These are phyloP conservation scores for Penicillium samsonianum DNA, from an alignment of 495 filamentous ascomycete genomes.

Conservation along the genomic window DNA sequence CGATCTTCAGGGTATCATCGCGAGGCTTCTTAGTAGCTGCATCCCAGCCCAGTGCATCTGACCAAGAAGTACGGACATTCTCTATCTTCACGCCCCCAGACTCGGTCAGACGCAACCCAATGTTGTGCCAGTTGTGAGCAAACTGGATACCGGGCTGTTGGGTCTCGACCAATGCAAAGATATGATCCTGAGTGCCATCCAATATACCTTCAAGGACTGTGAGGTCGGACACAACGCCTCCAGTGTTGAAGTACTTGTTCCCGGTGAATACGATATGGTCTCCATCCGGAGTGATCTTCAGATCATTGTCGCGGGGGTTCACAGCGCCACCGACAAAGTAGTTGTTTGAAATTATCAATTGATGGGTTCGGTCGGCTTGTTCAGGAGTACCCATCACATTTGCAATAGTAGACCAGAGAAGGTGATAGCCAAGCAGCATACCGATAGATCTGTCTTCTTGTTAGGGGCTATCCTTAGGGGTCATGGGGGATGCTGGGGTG, in stretches of 20 bases:
- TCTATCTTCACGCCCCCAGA: conserved; percentile 59
- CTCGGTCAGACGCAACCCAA: conserved; percentile 61
- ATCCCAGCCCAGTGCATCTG: conserved; percentile 61
- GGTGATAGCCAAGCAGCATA: conserved; percentile 62
- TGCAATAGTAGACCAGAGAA: conserved; percentile 60
- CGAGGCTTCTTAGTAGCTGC: conserved; percentile 43
- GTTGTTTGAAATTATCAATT: conserved; percentile 57
- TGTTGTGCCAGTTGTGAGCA: conserved; percentile 61
- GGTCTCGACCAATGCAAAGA: conserved; percentile 58
- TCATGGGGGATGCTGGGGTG: not conserved
- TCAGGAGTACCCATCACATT: conserved; percentile 56
- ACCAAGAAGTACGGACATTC: conserved; percentile 55
- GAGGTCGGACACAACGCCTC: conserved; percentile 61
- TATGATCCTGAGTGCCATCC: conserved; percentile 55
- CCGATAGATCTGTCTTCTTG: conserved; percentile 44
- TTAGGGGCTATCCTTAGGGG: not conserved
- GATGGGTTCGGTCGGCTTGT: conserved; percentile 53
- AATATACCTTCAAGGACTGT: conserved; percentile 61
- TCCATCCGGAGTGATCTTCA: conserved; percentile 53
- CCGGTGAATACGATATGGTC: conserved; percentile 57
- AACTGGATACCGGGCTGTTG: conserved; percentile 56
- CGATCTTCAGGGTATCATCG: conserved; percentile 45
- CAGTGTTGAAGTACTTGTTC: conserved; percentile 63
- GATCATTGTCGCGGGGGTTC: conserved; percentile 60
- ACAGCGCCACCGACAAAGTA: conserved; percentile 65